Evolutionary conservation across 228 moss, liverwort and hornwort species (phyloP).

Genomic region (Sphagnum fallax): DNA sequence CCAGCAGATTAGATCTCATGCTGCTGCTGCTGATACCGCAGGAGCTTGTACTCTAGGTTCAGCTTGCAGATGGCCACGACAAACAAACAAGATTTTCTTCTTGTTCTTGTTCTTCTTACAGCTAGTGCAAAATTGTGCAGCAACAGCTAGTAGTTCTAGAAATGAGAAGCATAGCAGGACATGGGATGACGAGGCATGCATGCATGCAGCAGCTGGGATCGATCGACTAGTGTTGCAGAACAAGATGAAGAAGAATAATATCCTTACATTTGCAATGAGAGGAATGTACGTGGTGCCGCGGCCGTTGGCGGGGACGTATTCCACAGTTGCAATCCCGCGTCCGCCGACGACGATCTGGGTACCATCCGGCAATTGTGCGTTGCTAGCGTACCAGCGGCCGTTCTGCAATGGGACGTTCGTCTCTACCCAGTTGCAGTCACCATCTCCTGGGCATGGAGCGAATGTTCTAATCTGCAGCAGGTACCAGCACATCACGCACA

Average conservation of each 20-base stretch:
- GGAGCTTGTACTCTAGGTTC: too few relatives aligned
- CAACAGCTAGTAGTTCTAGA: too few relatives aligned
- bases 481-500: too few relatives aligned
- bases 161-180: too few relatives aligned
- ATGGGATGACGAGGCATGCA: too few relatives aligned
- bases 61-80: too few relatives aligned
- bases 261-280: slow-evolving; percentile 5
- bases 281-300: slow-evolving; percentile 9
- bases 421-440: slow-evolving; percentile 42
- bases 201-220: too few relatives aligned
- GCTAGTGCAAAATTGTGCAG: too few relatives aligned
- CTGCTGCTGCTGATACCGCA: too few relatives aligned
- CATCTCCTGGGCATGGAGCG: slow-evolving; percentile 8
- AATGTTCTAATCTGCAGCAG: slow-evolving; percentile 23
- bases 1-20: too few relatives aligned
- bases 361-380: slow-evolving; percentile 7
- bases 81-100: too few relatives aligned
- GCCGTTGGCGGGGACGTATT: slow-evolving; percentile 31
- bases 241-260: slow-evolving; percentile 21
- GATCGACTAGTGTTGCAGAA: background rate
- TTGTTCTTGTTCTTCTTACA: too few relatives aligned
- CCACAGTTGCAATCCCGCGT: background rate
- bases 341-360: slow-evolving; percentile 17
- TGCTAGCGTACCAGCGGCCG: slow-evolving; percentile 11
- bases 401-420: background rate